A percentile compares a stretch with the other conserved stretches of the same genome.
phyloP scores from a whole-genome alignment of 768 basidiomycete genomes.

The Pisolithus marmoratus region DNA sequence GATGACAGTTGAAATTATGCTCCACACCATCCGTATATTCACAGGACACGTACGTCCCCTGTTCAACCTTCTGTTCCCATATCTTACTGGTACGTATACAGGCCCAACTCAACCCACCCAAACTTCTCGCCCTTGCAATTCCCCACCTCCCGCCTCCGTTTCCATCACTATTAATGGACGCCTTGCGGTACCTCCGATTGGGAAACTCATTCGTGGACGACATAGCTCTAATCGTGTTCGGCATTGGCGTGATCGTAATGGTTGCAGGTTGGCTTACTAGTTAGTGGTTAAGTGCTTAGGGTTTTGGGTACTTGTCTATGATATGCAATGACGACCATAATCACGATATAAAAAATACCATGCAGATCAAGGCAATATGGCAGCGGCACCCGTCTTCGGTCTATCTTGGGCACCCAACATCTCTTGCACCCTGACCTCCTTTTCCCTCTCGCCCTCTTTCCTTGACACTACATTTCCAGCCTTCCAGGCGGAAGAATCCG shows the following conservation, averaged over 20 bases:
- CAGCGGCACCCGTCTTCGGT: conserved; percentile 35
- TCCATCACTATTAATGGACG: conserved; percentile 55
- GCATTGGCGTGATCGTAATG: conserved; percentile 59
- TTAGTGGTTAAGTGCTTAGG: conserved; percentile 16
- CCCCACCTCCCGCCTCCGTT: conserved; percentile 63
- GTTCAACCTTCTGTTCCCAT: background rate
- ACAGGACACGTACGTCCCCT: conserved; percentile 52
- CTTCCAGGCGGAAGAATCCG: background rate
- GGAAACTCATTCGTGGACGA: conserved; percentile 65
- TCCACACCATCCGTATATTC: conserved; percentile 72
- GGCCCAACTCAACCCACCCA: conserved; percentile 57
- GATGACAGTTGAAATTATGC: conserved; percentile 59
- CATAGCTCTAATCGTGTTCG: conserved; percentile 63
- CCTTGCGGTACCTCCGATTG: conserved; percentile 65
- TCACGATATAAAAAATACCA: background rate
- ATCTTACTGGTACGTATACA: conserved; percentile 21
- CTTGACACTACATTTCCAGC: background rate
- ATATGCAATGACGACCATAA: no score
- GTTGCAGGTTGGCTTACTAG: conserved; percentile 38
- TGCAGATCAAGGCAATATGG: conserved; percentile 29
- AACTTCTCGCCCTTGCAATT: conserved; percentile 51
- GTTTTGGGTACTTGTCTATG: background rate
- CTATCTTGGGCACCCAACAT: conserved; percentile 24
- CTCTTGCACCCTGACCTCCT: conserved; percentile 23
- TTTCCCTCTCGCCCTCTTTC: conserved; percentile 10